These are phyloP conservation scores for Beauveria scarabaeidicola DNA, from an alignment of 2,329 filamentous ascomycete species.

Conservation along the genomic window DNA sequence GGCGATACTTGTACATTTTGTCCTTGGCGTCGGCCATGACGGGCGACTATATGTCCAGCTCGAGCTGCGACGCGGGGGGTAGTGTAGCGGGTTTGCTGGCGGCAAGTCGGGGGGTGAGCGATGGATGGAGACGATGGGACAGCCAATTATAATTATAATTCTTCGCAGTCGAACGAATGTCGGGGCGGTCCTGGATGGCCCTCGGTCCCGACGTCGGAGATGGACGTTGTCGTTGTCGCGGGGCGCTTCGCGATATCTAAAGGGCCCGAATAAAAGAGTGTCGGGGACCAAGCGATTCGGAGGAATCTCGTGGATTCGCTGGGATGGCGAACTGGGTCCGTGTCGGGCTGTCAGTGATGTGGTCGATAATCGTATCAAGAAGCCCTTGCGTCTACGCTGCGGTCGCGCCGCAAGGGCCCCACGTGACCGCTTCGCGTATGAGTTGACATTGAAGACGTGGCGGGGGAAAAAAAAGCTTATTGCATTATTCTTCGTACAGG, in stretches of 20 bases:
- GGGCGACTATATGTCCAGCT: conserved; percentile 12
- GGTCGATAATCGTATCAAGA: neutral
- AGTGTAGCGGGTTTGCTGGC: neutral
- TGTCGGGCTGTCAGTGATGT: neutral
- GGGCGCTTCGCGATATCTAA: neutral
- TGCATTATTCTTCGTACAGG: neutral
- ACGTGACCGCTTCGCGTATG: neutral
- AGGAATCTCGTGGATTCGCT: neutral
- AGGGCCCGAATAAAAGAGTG: no score
- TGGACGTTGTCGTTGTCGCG: neutral
- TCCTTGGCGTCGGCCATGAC: conserved; percentile 55
- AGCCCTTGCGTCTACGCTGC: neutral
- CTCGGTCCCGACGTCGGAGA: neutral
- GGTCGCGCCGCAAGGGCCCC: neutral
- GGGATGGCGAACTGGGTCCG: neutral
- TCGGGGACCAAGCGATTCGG: neutral
- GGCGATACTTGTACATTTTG: conserved; percentile 74
- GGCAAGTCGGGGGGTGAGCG: no score
- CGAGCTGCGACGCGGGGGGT: neutral
- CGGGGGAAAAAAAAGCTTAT: neutral
- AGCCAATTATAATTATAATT: neutral
- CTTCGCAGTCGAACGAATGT: neutral
- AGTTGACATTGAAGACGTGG: neutral
- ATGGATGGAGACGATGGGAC: neutral
- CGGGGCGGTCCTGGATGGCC: neutral